These are phyloP conservation scores for Platismatia glauca DNA, from an alignment of 495 filamentous ascomycete genomes.

Conservation along the genomic window DNA sequence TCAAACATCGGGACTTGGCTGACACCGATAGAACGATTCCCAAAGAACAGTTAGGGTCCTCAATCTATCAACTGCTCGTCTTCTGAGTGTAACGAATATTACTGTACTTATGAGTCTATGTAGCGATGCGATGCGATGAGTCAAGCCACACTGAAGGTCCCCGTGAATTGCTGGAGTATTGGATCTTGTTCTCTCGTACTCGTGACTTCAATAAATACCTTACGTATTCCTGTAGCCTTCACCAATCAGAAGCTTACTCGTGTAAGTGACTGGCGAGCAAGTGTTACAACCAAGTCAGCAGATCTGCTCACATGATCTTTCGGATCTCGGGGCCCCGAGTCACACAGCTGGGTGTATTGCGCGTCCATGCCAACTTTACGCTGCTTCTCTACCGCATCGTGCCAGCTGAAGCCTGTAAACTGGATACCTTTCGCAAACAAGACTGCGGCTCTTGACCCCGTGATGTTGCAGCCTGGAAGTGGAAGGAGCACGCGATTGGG, in stretches of 20 bases:
- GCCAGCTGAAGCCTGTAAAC: slow-evolving; percentile 9
- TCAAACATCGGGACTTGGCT: too few relatives aligned
- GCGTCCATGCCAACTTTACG: not conserved
- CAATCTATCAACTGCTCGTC: too few relatives aligned
- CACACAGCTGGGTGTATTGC: slow-evolving; percentile 1
- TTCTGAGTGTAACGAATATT: too few relatives aligned
- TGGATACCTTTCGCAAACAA: not conserved
- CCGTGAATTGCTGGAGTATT: not conserved
- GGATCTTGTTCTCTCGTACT: not conserved
- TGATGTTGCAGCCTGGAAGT: not conserved
- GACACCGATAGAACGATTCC: too few relatives aligned
- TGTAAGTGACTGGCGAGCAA: not conserved
- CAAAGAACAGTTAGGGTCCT: too few relatives aligned
- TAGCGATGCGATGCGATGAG: not conserved
- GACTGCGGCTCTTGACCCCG: not conserved
- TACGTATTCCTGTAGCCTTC: not conserved
- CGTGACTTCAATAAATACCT: not conserved
- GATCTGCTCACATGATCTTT: not conserved
- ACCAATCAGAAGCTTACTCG: not conserved
- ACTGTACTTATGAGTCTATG: too few relatives aligned
- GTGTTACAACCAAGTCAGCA: not conserved
- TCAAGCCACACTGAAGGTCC: not conserved
- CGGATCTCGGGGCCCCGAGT: too few relatives aligned
- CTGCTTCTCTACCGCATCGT: not conserved
- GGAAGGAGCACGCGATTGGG: not conserved